phyloP scores from a whole-genome alignment of 495 filamentous ascomycete genomes.

The Eremomyces bilateralis region DNA sequence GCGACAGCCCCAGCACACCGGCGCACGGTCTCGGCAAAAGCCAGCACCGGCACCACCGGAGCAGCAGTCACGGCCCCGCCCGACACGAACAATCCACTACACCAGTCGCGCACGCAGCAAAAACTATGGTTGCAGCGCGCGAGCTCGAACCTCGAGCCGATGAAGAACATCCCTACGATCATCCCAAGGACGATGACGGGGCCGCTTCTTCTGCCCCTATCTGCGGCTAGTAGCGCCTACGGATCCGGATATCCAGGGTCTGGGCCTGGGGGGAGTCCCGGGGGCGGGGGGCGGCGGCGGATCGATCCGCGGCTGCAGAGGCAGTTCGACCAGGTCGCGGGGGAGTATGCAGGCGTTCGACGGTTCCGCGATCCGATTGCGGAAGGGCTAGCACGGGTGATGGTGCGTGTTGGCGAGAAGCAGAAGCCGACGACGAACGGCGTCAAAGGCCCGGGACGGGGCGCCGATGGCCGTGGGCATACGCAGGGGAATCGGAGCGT shows the following conservation, averaged over 20 bases:
- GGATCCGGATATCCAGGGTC: conserved; percentile 16
- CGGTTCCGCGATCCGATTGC: conserved; percentile 44
- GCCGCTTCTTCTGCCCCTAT: conserved; percentile 11
- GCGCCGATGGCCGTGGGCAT: no score
- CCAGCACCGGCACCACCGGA: conserved; percentile 1
- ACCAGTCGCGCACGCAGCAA: conserved; percentile 44
- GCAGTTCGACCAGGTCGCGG: conserved; percentile 36
- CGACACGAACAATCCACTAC: conserved; percentile 19
- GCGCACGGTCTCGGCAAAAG: not conserved
- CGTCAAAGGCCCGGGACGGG: no score
- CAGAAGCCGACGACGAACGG: no score
- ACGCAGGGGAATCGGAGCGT: no score
- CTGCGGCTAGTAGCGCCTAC: not conserved
- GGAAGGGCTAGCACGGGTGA: no score
- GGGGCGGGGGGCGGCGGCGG: conserved; percentile 15
- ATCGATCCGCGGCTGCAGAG: conserved; percentile 28
- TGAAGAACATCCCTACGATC: conserved; percentile 21
- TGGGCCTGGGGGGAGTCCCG: conserved; percentile 18
- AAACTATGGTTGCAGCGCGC: conserved; percentile 50
- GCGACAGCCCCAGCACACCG: not conserved
- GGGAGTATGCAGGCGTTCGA: conserved; percentile 46
- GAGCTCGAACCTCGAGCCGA: conserved; percentile 38
- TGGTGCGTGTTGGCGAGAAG: no score
- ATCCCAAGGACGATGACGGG: conserved; percentile 17
- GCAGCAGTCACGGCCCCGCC: conserved; percentile 9